A percentile compares a stretch with the other conserved stretches of the same genome.
phyloP scores from a whole-genome alignment of 1,284 basidiomycete species.

The Trichosporon sp. region DNA sequence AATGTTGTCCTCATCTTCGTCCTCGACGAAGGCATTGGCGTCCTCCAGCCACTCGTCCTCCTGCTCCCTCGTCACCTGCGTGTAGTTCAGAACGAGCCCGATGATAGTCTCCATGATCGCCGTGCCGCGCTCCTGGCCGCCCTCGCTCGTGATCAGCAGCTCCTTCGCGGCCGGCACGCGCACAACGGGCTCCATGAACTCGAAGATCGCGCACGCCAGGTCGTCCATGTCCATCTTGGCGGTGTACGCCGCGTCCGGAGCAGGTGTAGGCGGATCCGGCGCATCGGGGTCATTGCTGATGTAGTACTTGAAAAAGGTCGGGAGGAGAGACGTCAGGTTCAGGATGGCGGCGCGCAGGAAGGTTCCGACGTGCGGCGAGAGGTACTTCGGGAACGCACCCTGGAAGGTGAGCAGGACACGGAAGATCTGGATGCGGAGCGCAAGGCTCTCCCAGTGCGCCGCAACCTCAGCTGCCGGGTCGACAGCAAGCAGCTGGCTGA shows the following conservation, averaged over 20 bases:
- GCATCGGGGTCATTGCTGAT: slow-evolving; percentile 60
- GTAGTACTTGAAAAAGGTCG: slow-evolving; percentile 71
- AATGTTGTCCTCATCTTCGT: slow-evolving; percentile 90
- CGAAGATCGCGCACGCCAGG: slow-evolving; percentile 75
- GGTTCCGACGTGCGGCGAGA: slow-evolving; percentile 65
- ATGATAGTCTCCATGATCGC: slow-evolving; percentile 62
- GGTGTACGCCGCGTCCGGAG: slow-evolving; percentile 69
- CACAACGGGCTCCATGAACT: slow-evolving; percentile 73
- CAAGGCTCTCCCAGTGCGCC: slow-evolving; percentile 73
- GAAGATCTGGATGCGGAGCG: slow-evolving; percentile 70
- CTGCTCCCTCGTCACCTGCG: slow-evolving; percentile 78
- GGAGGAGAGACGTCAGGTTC: slow-evolving; percentile 69
- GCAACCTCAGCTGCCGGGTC: slow-evolving; percentile 67
- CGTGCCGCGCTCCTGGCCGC: slow-evolving; percentile 56
- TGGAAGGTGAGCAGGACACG: slow-evolving; percentile 74
- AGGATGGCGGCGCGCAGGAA: slow-evolving; percentile 66
- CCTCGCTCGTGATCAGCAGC: slow-evolving; percentile 30
- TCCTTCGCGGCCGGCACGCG: slow-evolving; percentile 42
- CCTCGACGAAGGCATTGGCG: slow-evolving; percentile 87
- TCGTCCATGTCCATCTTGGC: slow-evolving; percentile 66
- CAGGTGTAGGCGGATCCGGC: slow-evolving; percentile 62
- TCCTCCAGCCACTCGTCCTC: slow-evolving; percentile 89
- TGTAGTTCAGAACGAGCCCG: slow-evolving; percentile 68
- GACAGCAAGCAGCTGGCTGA: slow-evolving; percentile 71
- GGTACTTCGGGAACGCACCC: slow-evolving; percentile 70